These are phyloP conservation scores for Fusarium xyrophilum DNA, from an alignment of 2,329 filamentous ascomycete species.

Conservation along the genomic window DNA sequence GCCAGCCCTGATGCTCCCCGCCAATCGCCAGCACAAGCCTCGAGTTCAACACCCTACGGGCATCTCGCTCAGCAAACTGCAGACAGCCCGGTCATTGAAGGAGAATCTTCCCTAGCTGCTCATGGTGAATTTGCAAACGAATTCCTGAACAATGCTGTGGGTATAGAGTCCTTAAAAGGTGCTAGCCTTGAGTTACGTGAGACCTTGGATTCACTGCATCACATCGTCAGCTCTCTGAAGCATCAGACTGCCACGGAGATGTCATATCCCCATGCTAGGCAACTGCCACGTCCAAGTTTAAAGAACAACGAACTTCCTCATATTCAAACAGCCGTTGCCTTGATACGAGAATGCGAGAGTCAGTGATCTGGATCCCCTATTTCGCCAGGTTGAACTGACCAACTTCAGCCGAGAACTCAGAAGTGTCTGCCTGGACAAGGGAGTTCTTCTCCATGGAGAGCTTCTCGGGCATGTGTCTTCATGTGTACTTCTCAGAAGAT, in stretches of 20 bases:
- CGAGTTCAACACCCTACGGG: constrained; percentile 29
- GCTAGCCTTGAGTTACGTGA: constrained; percentile 46
- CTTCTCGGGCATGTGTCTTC: constrained; percentile 45
- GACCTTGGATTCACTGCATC: constrained; percentile 46
- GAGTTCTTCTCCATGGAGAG: constrained; percentile 42
- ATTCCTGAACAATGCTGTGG: constrained; percentile 50
- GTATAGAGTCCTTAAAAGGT: constrained; percentile 38
- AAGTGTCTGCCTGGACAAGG: constrained; percentile 40
- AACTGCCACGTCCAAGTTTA: constrained; percentile 28
- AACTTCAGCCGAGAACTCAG: constrained; percentile 31
- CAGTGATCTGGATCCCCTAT: not conserved
- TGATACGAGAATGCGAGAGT: constrained; percentile 36
- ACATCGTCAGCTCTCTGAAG: constrained; percentile 39
- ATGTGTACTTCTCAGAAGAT: constrained; percentile 46
- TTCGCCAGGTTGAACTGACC: not conserved
- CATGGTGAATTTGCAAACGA: constrained; percentile 57
- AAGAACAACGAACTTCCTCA: constrained; percentile 35
- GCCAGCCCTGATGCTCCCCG: constrained; percentile 20
- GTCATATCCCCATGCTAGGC: constrained; percentile 35
- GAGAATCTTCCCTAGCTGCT: constrained; percentile 54
- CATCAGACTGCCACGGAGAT: constrained; percentile 38
- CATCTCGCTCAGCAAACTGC: constrained; percentile 28
- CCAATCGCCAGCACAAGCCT: constrained; percentile 19
- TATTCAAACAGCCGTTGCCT: constrained; percentile 34
- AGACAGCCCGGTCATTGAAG: constrained; percentile 49